phyloP scores from a whole-genome alignment of 495 filamentous ascomycete species.

The Lasiosphaeria miniovina region DNA sequence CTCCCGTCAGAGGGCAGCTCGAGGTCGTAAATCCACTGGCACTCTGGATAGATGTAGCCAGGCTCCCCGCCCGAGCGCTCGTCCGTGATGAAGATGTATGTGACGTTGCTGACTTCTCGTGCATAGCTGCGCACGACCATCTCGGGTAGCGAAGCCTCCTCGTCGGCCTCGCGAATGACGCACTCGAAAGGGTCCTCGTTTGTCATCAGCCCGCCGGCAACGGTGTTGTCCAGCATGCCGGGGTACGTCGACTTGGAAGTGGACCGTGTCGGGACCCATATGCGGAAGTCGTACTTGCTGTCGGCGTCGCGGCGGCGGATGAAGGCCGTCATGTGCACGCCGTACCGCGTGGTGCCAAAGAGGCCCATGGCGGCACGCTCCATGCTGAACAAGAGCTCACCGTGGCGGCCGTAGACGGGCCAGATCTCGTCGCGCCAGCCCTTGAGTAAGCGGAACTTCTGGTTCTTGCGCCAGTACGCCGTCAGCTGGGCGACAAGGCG shows the following conservation, averaged over 20 bases:
- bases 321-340: slow-evolving; percentile 85
- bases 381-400: slow-evolving; percentile 67
- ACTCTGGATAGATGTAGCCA: slow-evolving; percentile 86
- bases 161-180: slow-evolving; percentile 78
- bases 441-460: slow-evolving; percentile 66
- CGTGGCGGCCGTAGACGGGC: slow-evolving; percentile 66
- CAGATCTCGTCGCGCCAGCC: slow-evolving; percentile 92
- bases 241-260: slow-evolving; percentile 79
- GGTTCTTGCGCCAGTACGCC: slow-evolving; percentile 58
- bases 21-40: slow-evolving; percentile 88
- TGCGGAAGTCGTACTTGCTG: slow-evolving; percentile 55
- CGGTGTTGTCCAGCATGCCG: slow-evolving; percentile 88
- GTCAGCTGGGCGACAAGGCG: slow-evolving; percentile 56
- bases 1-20: slow-evolving; percentile 59
- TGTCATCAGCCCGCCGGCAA: slow-evolving; percentile 83
- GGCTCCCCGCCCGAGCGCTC: slow-evolving; percentile 76
- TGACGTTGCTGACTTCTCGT: slow-evolving; percentile 64
- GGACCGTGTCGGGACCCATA: slow-evolving; percentile 82
- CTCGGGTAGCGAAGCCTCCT: slow-evolving; percentile 85
- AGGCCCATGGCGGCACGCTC: slow-evolving; percentile 76
- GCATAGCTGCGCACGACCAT: slow-evolving; percentile 59
- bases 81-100: slow-evolving; percentile 82
- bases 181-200: slow-evolving; percentile 74
- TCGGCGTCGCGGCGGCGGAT: slow-evolving; percentile 47
- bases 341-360: slow-evolving; percentile 86